These are phyloP conservation scores for Cytospora mali DNA, from an alignment of 2,329 filamentous ascomycete species.

Conservation along the genomic window DNA sequence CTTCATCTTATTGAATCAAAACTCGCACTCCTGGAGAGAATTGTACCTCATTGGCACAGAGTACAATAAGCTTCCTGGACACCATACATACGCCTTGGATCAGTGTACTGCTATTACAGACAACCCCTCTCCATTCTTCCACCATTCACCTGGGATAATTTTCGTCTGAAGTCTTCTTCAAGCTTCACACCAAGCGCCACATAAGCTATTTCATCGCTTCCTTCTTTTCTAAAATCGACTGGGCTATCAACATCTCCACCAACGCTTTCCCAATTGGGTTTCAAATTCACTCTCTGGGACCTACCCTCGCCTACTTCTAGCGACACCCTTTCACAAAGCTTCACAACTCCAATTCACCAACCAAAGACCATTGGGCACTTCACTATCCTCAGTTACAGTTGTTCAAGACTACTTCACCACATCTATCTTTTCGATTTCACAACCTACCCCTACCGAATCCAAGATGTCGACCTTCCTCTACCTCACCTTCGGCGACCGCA, in stretches of 20 bases:
- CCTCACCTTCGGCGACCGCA: conserved; percentile 5
- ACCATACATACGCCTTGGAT: background rate
- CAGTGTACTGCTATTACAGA: background rate
- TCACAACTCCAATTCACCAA: background rate
- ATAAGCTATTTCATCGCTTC: background rate
- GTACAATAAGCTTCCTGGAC: background rate
- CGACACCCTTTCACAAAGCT: background rate
- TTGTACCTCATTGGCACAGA: background rate
- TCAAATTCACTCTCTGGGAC: background rate
- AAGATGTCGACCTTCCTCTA: conserved; percentile 3
- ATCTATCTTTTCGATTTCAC: background rate
- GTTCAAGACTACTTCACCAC: background rate
- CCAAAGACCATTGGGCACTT: background rate
- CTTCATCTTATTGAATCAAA: background rate
- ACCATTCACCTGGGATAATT: background rate
- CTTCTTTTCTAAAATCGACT: background rate
- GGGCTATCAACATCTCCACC: background rate
- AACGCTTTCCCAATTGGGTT: background rate
- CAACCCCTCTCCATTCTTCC: background rate
- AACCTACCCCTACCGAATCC: background rate
- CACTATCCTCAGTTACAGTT: background rate
- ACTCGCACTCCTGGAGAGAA: background rate
- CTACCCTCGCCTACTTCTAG: background rate
- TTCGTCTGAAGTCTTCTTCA: background rate
- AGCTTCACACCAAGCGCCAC: background rate